These are phyloP conservation scores for Planoprotostelium fungivorum DNA, from an alignment of 78 protist genomes.

Conservation along the genomic window DNA sequence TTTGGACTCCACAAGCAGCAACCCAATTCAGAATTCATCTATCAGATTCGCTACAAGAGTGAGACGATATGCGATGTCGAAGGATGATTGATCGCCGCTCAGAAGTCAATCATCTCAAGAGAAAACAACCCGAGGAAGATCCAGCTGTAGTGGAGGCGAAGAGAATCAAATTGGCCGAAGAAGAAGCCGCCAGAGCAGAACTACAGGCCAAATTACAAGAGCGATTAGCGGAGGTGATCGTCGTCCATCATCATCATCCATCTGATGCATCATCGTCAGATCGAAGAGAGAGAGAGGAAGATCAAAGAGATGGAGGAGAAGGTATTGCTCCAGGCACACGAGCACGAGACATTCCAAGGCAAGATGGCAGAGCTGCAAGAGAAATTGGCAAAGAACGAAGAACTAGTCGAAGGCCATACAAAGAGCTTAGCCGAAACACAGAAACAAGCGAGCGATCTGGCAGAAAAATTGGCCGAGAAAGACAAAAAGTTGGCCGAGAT, in stretches of 20 bases:
- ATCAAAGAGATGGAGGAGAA: not conserved
- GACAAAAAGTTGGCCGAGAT: not conserved
- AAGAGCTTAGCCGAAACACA: not conserved
- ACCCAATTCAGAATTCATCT: not conserved
- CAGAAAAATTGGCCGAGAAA: not conserved
- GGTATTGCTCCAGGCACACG: not conserved
- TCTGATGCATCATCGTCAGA: not conserved
- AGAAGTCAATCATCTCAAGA: too few relatives aligned
- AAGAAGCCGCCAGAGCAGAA: too few relatives aligned
- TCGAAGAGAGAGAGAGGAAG: not conserved
- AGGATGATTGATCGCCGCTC: too few relatives aligned
- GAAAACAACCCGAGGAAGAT: too few relatives aligned
- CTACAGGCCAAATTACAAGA: too few relatives aligned
- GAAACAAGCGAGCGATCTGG: not conserved
- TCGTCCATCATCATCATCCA: not conserved
- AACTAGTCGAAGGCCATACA: not conserved
- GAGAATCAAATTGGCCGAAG: too few relatives aligned
- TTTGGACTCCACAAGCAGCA: not conserved
- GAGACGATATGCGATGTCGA: not conserved
- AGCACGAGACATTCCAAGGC: not conserved
- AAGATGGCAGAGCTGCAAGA: not conserved
- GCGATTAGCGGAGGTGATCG: too few relatives aligned
- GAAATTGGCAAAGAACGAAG: not conserved
- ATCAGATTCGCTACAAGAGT: not conserved
- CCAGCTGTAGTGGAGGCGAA: too few relatives aligned